Base-by-base conservation (phyloP, 78 protist species). In the Bodo saltans region DNA sequence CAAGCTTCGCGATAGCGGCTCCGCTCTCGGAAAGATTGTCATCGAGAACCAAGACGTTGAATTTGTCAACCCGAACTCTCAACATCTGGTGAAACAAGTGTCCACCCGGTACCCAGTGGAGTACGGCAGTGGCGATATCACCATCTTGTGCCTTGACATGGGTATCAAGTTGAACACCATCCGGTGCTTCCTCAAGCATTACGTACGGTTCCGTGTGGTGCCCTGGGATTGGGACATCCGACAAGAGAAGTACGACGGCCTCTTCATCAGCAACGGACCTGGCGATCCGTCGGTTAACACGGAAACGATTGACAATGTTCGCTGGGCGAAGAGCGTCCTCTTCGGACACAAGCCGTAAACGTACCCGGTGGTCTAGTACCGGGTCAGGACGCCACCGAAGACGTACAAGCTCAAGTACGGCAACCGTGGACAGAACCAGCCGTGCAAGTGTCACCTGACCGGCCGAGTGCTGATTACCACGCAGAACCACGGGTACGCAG, bases 341-440 rank as follows among this genome's bases (percentile, higher is more conserved):
- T n/a, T n/a, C n/a, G n/a, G n/a, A n/a, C n/a, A n/a, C n/a, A n/a
- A n/a, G n/a, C n/a, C n/a, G n/a, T n/a, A n/a, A n/a, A n/a, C n/a
- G n/a, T n/a, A n/a, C n/a, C n/a, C n/a, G n/a, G n/a, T n/a, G n/a
- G n/a, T n/a, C n/a, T n/a, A n/a, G n/a, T n/a, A n/a, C n/a, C n/a
- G n/a, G n/a, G n/a, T n/a, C n/a, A n/a, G n/a, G n/a, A n/a, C n/a
- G n/a, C n/a, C n/a, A n/a, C n/a, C n/a, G n/a, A n/a, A 8, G 68
- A 90, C 95, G 28, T 88, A 80, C 91, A 95, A 95, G 91, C 84
- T 97, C 92, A 88, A 89, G 69, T 95, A 88, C 74, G 99, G 98
- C 79, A 94, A 95, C 83, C 93, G 99, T 71, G 98, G 98, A 34
- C 90, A 90, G 80, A 97, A 97, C 92, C 96, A 93, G 81, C 99